Percentiles rank a stretch among this genome's conserved stretches.
Conservation (phyloP, 495 filamentous ascomycete species). For the Trichoderma gamsii region DNA sequence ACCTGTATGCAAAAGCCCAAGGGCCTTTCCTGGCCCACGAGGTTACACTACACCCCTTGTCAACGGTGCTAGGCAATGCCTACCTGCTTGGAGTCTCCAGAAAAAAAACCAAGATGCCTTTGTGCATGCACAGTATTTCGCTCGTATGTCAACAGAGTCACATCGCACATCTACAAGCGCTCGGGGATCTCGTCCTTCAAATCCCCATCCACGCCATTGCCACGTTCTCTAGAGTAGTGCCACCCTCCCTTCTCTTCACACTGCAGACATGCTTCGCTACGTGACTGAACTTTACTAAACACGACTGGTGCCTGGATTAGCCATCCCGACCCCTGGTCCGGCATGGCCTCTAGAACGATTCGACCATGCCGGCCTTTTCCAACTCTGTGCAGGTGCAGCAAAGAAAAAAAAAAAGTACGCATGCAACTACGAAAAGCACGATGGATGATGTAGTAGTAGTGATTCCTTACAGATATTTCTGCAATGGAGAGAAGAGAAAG, state of each 20-base stretch:
- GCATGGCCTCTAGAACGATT: not conserved
- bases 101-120: not conserved
- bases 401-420: no score
- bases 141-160: not conserved
- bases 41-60: not conserved
- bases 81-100: not conserved
- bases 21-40: not conserved
- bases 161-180: slow-evolving; percentile 11
- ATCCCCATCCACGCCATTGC: slow-evolving; percentile 1
- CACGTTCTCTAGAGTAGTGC: slow-evolving; percentile 6
- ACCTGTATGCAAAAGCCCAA: not conserved
- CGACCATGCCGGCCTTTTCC: not conserved
- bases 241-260: not conserved
- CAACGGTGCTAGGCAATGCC: no score
- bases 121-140: not conserved
- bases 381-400: not conserved
- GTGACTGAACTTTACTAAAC: not conserved
- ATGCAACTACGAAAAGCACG: no score
- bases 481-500: no score
- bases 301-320: not conserved
- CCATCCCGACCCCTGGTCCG: not conserved
- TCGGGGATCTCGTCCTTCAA: slow-evolving; percentile 5
- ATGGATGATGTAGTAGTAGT: no score
- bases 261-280: not conserved
- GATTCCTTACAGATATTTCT: no score